Percentiles rank a stretch among this genome's conserved stretches.
These are phyloP conservation scores for Carex myosuroides DNA, from an alignment of 176 grass and related monocot species.

Conservation along the genomic window DNA sequence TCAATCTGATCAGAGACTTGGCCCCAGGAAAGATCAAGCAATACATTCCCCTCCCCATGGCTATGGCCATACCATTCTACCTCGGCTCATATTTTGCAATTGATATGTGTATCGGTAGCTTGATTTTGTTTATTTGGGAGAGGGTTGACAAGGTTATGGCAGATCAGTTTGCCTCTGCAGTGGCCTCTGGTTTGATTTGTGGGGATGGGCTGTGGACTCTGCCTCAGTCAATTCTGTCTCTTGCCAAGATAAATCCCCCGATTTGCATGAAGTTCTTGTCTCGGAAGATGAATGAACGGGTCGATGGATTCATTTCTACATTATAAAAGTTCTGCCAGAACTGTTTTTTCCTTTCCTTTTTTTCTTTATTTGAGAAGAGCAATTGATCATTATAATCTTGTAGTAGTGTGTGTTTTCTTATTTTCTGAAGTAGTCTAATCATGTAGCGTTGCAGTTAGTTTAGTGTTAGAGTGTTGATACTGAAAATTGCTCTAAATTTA, in stretches of 20 bases:
- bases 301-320: constrained; percentile 19
- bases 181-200: constrained; percentile 87
- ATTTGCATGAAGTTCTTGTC: constrained; percentile 96
- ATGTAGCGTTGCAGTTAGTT: neutral
- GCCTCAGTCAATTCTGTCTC: constrained; percentile 67
- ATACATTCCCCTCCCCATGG: constrained; percentile 86
- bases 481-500: neutral
- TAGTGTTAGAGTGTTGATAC: neutral
- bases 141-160: constrained; percentile 59
- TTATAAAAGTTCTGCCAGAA: constrained; percentile 4
- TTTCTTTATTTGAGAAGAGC: neutral
- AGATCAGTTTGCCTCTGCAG: constrained; percentile 59
- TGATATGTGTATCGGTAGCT: constrained; percentile 67
- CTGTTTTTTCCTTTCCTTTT: neutral
- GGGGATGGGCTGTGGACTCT: constrained; percentile 93
- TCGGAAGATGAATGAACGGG: constrained; percentile 21
- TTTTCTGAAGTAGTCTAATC: neutral
- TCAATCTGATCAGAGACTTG: constrained; percentile 59
- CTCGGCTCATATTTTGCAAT: constrained; percentile 89
- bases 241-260: constrained; percentile 68
- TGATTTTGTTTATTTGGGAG: constrained; percentile 70
- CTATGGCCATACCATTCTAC: constrained; percentile 95
- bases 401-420: constrained; percentile 34
- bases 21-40: constrained; percentile 34
- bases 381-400: neutral